Base-by-base conservation (phyloP, 176 grass and related monocot species). In the Carex littledalei region DNA sequence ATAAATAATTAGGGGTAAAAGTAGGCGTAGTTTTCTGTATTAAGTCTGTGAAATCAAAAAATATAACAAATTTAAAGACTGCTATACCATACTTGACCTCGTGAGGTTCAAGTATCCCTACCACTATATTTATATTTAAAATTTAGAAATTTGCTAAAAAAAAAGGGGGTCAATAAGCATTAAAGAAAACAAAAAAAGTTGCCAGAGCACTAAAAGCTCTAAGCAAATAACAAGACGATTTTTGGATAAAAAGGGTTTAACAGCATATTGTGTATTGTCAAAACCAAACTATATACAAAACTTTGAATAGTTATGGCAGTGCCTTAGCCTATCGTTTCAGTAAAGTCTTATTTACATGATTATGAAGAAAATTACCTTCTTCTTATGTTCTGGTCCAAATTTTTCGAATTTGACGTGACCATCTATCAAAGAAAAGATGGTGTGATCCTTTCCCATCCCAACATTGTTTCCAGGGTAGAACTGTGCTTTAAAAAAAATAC, bases 401-500 rank as follows among this genome's bases (percentile, higher is more conserved):
- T 95, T 99, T 91, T 95, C 96, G 63, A 99, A 99, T 84, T 95
- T 99, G 78, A 99, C 91, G 16, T 94, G 93, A 49, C 96, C 96
- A 89, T 99, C 96, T 58, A 99, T 99, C 90, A 95, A 91, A 88
- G 96, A 89, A 84, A 95, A 99, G 32, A 99, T 92, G 50, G 96
- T 95, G 78, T 99, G 91, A 87, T 99, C 96, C 87, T 94, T 99
- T 31, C 96, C 96, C 85, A 99, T 89, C 52, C 96, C 96, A 86
- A 99, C 96, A 84, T 95, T 98, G 45, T 92, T 95, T 79, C 96
- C 96, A 89, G 96, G 96, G 93, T 99, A 94, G 18, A 94, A 94
- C 96, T 99, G 81, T 81, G 87, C 61, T 84, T 57, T 45, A 17
- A 77, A 53, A 90, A n/a, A 47, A 47, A 72, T 11, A 89, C 12